A percentile compares a stretch with the other conserved stretches of the same genome.
Evolutionary conservation across 345 rosid genomes (phyloP).

Genomic region (Brassica incana): DNA sequence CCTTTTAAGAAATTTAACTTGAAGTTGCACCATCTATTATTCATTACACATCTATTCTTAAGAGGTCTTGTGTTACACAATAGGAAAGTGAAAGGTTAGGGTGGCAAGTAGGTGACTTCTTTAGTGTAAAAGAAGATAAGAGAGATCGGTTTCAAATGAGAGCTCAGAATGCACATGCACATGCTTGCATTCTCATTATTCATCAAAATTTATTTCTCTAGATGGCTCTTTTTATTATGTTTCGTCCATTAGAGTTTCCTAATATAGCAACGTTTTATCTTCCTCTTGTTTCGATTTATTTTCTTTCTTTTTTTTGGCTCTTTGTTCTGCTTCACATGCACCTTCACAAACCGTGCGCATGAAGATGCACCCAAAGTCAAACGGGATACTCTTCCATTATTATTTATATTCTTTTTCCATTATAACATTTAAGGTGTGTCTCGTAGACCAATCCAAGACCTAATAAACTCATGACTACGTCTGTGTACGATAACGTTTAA

Average conservation of each 20-base stretch:
- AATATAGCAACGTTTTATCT: slow-evolving; percentile 23
- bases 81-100: slow-evolving; percentile 41
- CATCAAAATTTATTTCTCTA: slow-evolving; percentile 27
- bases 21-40: slow-evolving; percentile 27
- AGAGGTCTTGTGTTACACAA: background rate
- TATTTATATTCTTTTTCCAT: background rate
- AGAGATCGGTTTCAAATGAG: slow-evolving; percentile 9
- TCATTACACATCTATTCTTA: slow-evolving; percentile 23
- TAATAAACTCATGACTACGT: too few species aligned
- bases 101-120: slow-evolving; percentile 39
- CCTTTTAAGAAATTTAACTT: slow-evolving; percentile 30
- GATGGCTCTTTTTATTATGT: slow-evolving; percentile 22
- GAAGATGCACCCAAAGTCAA: slow-evolving; percentile 37
- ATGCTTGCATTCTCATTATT: slow-evolving; percentile 18
- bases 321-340: slow-evolving; percentile 19
- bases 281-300: slow-evolving; percentile 35
- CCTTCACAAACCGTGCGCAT: slow-evolving; percentile 38
- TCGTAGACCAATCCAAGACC: background rate
- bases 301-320: slow-evolving; percentile 25
- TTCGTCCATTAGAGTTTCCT: slow-evolving; percentile 34
- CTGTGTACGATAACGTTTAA: too few species aligned
- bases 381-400: background rate
- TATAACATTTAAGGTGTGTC: background rate
- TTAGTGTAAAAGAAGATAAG: slow-evolving; percentile 37
- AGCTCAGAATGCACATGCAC: slow-evolving; percentile 37